Evolutionary conservation across 2,329 filamentous ascomycete species (phyloP), one percentile per base, ranked within the genome.

Genomic region (Fusarium brachygibbosum): DNA sequence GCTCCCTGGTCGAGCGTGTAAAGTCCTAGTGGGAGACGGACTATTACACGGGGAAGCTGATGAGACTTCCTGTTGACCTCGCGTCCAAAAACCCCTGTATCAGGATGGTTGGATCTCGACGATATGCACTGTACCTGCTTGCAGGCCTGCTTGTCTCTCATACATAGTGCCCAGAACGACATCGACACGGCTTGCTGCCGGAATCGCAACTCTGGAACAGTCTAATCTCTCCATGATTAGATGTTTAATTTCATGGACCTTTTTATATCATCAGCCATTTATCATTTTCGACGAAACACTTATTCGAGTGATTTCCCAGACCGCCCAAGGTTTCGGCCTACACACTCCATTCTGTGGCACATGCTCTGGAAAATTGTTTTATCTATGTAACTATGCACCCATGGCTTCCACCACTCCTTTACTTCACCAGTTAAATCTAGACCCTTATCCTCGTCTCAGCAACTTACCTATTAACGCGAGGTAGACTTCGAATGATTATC

Each of bases 201-300:
- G 31, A 58, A 46, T 51, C 19, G n/a, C 53, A 25, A 42, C 32
- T 62, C 64, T 76, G 66, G 68, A 61, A 74, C 70, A 75, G 19
- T 35, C 57, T 66, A 76, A 74, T 77, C 61, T 76, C 72, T 73
- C 63, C 56, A 60, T 63, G 59, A 64, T 66, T 25, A 69, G 40
- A 52, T 51, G 45, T 51, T 54, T 74, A 74, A 77, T 77, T 72
- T 77, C 62, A 67, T 67, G 57, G 53, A 64, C 71, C 72, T 63
- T 71, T 71, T 63, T 66, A 67, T 71, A 72, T 62, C 60, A 55
- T 35, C 40, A 57, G 17, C 40, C 23, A 50, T 34, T 48, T 49
- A 53, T 69, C 55, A 53, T 46, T 56, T 58, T 55, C 23, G 38
- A 54, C 14, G 19, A 41, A 49, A 52, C 58, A 46, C 45, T 52